Conservation (phyloP, 169 alveolate genomes). For the Besnoitia besnoiti region DNA sequence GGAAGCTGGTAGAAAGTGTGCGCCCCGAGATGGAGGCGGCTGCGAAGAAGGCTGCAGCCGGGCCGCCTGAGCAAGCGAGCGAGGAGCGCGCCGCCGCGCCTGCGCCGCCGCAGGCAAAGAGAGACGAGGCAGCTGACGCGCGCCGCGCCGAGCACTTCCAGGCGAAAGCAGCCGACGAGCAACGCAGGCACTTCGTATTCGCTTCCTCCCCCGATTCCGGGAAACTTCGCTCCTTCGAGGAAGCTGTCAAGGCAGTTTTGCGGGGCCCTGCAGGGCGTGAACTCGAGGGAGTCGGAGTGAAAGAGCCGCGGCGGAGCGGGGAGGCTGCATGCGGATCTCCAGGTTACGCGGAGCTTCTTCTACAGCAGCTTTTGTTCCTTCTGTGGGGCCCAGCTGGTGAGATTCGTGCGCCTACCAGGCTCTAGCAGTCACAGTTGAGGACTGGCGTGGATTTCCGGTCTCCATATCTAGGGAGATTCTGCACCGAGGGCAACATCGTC, state of each 20-base stretch:
- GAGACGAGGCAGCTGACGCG: background rate
- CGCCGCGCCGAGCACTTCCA: background rate
- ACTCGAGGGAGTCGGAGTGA: background rate
- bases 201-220: background rate
- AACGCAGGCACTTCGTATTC: background rate
- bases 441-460: no score
- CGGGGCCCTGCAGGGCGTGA: no score
- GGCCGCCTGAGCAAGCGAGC: background rate
- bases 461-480: no score
- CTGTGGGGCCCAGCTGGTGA: conserved; percentile 37
- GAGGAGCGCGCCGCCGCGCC: background rate
- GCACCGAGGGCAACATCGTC: no score
- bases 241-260: background rate
- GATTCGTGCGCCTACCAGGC: no score
- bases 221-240: background rate
- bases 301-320: background rate
- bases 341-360: background rate
- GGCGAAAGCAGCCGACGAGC: background rate
- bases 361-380: conserved; percentile 6
- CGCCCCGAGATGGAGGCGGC: background rate
- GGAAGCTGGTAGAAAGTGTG: background rate
- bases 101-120: no score
- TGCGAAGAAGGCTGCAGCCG: background rate
- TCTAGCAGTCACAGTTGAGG: no score
- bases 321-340: background rate